A percentile compares a stretch with the other conserved stretches of the same genome.
Evolutionary conservation across 306 rosid genomes (phyloP).

Genomic region (Purshia tridentata): DNA sequence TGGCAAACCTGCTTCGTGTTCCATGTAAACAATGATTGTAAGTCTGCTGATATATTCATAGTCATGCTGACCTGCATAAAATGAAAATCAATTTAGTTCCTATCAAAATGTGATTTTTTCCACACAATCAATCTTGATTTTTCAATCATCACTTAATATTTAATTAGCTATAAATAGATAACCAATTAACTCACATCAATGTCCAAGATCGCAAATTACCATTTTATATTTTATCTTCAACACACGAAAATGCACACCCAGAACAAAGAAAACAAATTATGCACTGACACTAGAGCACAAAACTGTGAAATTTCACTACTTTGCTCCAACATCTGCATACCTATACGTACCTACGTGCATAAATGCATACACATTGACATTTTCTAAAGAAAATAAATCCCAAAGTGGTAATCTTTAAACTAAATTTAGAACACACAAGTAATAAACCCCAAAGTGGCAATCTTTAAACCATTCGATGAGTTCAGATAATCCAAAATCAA

Average conservation of each 20-base stretch:
- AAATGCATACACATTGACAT: not conserved
- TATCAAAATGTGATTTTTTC: slow-evolving; percentile 6
- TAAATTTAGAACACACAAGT: not conserved
- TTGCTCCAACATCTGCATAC: not conserved
- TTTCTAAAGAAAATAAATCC: not conserved
- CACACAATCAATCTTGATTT: not conserved
- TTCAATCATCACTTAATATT: not conserved
- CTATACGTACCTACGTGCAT: no score
- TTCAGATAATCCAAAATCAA: not conserved
- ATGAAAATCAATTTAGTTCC: slow-evolving; percentile 17
- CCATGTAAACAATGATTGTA: slow-evolving; percentile 95
- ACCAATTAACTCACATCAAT: not conserved
- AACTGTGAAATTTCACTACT: slow-evolving; percentile 7
- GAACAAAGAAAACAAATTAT: not conserved
- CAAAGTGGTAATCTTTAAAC: not conserved
- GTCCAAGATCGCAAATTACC: not conserved
- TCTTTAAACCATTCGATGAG: not conserved
- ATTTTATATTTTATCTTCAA: not conserved
- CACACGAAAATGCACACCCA: not conserved
- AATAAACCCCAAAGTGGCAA: not conserved
- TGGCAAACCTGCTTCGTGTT: slow-evolving; percentile 88
- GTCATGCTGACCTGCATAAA: slow-evolving; percentile 82
- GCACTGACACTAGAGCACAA: not conserved
- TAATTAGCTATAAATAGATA: not conserved
- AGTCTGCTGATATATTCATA: slow-evolving; percentile 82